Evolutionary conservation across 345 rosid genomes (phyloP), one percentile per base, ranked within the genome.

Genomic region (Geranium rotundifolium): DNA sequence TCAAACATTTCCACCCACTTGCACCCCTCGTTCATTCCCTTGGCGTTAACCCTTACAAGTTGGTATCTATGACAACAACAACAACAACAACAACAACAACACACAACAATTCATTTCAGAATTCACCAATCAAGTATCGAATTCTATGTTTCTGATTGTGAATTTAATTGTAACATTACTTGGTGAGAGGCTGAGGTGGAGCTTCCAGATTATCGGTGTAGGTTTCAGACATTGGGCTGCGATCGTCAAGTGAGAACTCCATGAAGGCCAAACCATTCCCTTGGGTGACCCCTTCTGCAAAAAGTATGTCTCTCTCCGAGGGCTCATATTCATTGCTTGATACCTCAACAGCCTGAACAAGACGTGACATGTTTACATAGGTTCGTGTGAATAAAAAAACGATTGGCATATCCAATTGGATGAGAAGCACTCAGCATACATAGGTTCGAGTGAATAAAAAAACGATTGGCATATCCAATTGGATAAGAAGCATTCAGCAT

Each of bases 1-100:
- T 95, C 99, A 27, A 95, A 90, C 97, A 95, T 95, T 66, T 90
- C 97, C 0, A 95, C 91, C 99, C 99, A 95, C 73, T 95, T 95
- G 81, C 97, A 95, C 27, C 97, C 96, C 64, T 90, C 96, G 30
- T 82, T 88, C 95, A 90, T 84, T 52, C 96, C 95, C 67, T 83
- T 90, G 0, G 97, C 96, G 49, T 86, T 90, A 52, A 95, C 86
- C n/a, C 97, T 75, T 54, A 95, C 90, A 17, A 95, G 86, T 67
- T 95, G 96, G 69, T 90, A 95, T 73, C 99, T 92, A 81, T 19
- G 63, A 65, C 58, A 58, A 59, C 20, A 61, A 37, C 8, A 14
- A n/a, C n/a, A n/a, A n/a, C n/a, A n/a, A n/a, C n/a, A n/a, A n/a
- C n/a, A n/a, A 65, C 58, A 58, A 59, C 20, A 61, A 37, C 8